phyloP scores from a whole-genome alignment of 306 rosid species.

The Acacia confusa region DNA sequence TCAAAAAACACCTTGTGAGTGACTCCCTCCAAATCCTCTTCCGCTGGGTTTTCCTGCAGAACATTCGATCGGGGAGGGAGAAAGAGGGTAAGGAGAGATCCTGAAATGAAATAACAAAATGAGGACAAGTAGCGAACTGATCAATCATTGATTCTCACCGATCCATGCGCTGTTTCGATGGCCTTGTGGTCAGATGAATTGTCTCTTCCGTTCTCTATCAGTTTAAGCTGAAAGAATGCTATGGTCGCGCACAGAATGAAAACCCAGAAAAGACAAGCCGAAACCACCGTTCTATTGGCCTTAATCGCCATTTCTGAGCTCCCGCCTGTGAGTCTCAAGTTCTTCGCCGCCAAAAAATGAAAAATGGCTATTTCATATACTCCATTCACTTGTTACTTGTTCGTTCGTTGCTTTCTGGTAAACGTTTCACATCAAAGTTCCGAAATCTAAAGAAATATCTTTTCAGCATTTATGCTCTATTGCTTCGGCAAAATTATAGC shows the following conservation, averaged over 20 bases:
- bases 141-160: not conserved
- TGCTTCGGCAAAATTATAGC: no score
- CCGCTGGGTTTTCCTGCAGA: conserved; percentile 34
- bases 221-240: conserved; percentile 45
- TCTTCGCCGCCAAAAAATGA: not conserved
- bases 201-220: conserved; percentile 31
- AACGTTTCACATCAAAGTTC: not conserved
- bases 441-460: no score
- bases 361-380: not conserved
- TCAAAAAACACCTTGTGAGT: conserved; percentile 50
- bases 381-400: not conserved
- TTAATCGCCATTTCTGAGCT: conserved; percentile 14
- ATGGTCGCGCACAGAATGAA: conserved; percentile 39
- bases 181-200: conserved; percentile 16
- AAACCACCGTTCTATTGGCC: not conserved
- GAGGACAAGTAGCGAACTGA: not conserved
- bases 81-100: not conserved
- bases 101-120: not conserved
- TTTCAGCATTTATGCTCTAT: no score
- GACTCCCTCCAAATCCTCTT: conserved; percentile 41
- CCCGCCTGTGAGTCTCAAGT: not conserved
- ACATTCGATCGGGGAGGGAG: not conserved
- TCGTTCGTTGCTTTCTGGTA: no score
- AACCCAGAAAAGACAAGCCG: conserved; percentile 13
- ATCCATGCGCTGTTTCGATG: not conserved